Base-by-base conservation (phyloP, 176 grass and related monocot genomes). In the Cymbopogon citratus region DNA sequence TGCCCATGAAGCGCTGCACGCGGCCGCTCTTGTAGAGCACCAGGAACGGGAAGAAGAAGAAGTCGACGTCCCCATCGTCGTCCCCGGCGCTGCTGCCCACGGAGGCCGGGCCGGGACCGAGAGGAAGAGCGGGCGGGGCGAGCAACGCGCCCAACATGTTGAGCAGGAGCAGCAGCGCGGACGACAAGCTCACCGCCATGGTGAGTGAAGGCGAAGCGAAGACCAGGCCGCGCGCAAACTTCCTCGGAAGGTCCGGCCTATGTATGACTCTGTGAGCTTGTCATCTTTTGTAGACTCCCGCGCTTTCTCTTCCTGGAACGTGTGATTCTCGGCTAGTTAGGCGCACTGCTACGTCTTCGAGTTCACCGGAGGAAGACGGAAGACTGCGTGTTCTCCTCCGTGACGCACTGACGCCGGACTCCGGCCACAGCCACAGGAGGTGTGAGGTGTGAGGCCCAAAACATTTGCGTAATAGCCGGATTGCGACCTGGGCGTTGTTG, bases 11-110 rank as follows among this genome's bases (percentile, higher is more conserved):
- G 11, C 87, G 83, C 84, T 80, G 12, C 19, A 87, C 87, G 51
- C 84, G 89, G 36, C 92, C 92, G 40, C 80, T 91, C 89, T 87
- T 94, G 72, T 91, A 91, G 52, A 85, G 78, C 25, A 82, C 66
- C 40, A 94, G 68, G 72, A 87, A 89, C 9, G 89, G 89, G 56
- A 85, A 81, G 78, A 89, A 89, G 72, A 86, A 89, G 73, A 89
- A 89, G 24, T 89, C 87, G 26, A 89, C 78, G 59, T 38, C 83
- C 0, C 12, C 78, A n/a, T 28, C 82, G 40, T 43, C 38, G 13
- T 5, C 8, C 2, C 1, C 71, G 46, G 7, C 12, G 69, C 4
- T 56, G 52, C 21, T 0, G 52, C 3, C 56, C 56, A 25, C 12
- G 6, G 23, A 23, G 16, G 63, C 40, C 46, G 65, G 31, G 3